A percentile compares a stretch with the other conserved stretches of the same genome.
Conservation (phyloP, 2,329 filamentous ascomycete species). For the Neonectria punicea region DNA sequence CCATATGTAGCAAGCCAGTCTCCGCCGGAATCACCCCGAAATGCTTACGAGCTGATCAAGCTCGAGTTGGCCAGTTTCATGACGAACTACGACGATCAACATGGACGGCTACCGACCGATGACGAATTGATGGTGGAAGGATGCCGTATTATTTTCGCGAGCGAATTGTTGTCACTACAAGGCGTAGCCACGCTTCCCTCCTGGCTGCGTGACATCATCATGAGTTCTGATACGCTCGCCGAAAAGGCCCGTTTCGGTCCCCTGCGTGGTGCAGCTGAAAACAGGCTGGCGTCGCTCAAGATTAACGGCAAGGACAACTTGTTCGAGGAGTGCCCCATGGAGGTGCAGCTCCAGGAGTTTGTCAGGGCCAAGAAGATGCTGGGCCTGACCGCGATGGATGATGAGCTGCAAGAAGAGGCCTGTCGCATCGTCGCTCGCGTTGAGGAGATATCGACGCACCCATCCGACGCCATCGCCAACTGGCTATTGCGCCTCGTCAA, state of each 20-base stretch:
- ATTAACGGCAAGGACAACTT: slow-evolving; percentile 69
- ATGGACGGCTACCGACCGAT: slow-evolving; percentile 57
- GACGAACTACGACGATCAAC: slow-evolving; percentile 55
- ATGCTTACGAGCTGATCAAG: slow-evolving; percentile 71
- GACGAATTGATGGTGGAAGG: slow-evolving; percentile 67
- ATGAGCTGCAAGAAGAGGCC: slow-evolving; percentile 69
- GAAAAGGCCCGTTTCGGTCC: slow-evolving; percentile 60
- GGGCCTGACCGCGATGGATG: slow-evolving; percentile 68
- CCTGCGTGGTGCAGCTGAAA: slow-evolving; percentile 58
- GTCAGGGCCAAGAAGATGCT: slow-evolving; percentile 62
- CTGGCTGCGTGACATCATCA: slow-evolving; percentile 70
- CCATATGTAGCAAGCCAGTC: slow-evolving; percentile 62
- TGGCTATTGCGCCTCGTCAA: slow-evolving; percentile 66
- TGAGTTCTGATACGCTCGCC: slow-evolving; percentile 57
- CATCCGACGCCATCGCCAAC: slow-evolving; percentile 62
- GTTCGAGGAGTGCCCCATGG: slow-evolving; percentile 67
- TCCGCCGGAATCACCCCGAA: slow-evolving; percentile 59
- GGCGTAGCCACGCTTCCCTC: slow-evolving; percentile 52
- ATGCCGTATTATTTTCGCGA: slow-evolving; percentile 66
- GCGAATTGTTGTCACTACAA: slow-evolving; percentile 58
- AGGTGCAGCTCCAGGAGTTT: slow-evolving; percentile 64
- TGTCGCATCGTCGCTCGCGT: slow-evolving; percentile 67
- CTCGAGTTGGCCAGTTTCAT: slow-evolving; percentile 65
- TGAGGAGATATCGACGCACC: slow-evolving; percentile 61
- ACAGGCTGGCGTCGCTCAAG: slow-evolving; percentile 58